Evolutionary conservation across 139 green algal genomes (phyloP), one percentile per base, ranked within the genome.

Genomic region (Desmodesmus armatus): DNA sequence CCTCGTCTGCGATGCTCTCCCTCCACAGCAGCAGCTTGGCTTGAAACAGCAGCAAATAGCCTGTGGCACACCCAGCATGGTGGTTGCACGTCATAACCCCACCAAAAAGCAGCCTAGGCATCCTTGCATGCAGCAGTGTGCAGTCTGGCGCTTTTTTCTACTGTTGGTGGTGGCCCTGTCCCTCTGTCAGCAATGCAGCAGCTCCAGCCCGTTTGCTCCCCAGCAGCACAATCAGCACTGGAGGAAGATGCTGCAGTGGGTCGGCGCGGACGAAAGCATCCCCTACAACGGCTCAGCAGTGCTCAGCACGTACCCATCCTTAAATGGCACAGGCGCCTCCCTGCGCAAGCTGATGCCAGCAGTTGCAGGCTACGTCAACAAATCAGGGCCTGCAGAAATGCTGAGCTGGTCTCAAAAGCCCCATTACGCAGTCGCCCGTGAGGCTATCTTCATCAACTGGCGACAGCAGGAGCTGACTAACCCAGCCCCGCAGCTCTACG

Each of bases 361-460:
- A 40, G 35, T 82, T 29, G 53, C 70, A 21, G 75, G 75, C 3
- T 39, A 40, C n/a, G 75, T 82, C 3, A 33, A 55, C 31, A 82
- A 82, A 66, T 37, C 75, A 71, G 75, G 75, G 19, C n/a, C 53
- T 55, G 75, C 75, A 82, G 75, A 82, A 21, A 35, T 33, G 27
- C 39, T 82, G 11, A 33, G 71, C 60, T 82, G 75, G 75, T 82
- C 75, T 7, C 51, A 47, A 15, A 37, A 70, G 27, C 33, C 75
- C 0, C 19, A 53, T 27, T 82, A 82, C 29, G 53, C 75, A 58
- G 27, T 82, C 27, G 75, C 75, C 33, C 51, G 75, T 21, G 53
- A 82, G 17, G 75, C 75, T 23, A n/a, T 82, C 4, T 82, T 82
- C 25, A 53, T 58, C 21, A 31, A 69, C 53, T 82, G 75, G 75